These are phyloP conservation scores for Ceratocystis eucalypticola DNA, from an alignment of 2,329 filamentous ascomycete species.

Conservation along the genomic window DNA sequence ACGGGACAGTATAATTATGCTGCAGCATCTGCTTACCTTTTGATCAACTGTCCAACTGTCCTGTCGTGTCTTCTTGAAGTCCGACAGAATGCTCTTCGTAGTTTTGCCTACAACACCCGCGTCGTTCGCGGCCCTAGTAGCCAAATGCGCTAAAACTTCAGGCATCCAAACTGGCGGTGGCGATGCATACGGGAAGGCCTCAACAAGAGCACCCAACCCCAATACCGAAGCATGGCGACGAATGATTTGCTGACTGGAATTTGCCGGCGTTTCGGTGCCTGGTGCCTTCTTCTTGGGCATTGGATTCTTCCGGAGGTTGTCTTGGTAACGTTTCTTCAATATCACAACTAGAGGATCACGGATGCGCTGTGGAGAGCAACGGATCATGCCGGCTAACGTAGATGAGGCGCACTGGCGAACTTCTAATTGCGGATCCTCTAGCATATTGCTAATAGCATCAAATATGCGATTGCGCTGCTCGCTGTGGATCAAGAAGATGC, in stretches of 20 bases:
- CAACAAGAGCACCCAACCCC: constrained; percentile 77
- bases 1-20: not conserved
- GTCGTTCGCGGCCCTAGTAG: constrained; percentile 72
- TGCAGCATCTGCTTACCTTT: constrained; percentile 52
- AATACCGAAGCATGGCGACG: constrained; percentile 80
- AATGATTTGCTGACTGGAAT: constrained; percentile 63
- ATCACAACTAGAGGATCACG: constrained; percentile 64
- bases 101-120: constrained; percentile 89
- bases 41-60: constrained; percentile 98
- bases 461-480: constrained; percentile 70
- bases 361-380: constrained; percentile 73
- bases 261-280: constrained; percentile 51
- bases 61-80: constrained; percentile 98
- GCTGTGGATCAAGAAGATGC: constrained; percentile 71
- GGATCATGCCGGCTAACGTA: constrained; percentile 92
- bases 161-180: constrained; percentile 91
- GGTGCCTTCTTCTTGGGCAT: constrained; percentile 52
- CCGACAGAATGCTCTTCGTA: constrained; percentile 82
- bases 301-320: constrained; percentile 66
- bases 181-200: constrained; percentile 91
- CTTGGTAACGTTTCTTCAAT: constrained; percentile 67
- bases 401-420: constrained; percentile 86
- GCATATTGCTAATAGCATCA: constrained; percentile 88
- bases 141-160: constrained; percentile 74
- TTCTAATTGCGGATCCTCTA: constrained; percentile 81